phyloP scores from a whole-genome alignment of 148 eudicot species.

The Cornus kousa region DNA sequence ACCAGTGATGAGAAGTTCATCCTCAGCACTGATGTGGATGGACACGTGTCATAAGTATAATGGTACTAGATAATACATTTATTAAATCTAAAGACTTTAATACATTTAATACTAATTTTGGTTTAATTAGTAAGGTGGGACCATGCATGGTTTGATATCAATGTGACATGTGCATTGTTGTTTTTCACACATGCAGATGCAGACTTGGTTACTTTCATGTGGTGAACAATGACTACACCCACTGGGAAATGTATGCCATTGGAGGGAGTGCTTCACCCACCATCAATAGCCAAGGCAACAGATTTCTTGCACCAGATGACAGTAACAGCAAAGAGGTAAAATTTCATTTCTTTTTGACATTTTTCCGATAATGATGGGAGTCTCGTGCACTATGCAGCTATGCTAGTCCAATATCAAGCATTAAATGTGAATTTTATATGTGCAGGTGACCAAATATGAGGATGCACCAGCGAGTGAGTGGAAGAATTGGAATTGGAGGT shows the following conservation, averaged over 20 bases:
- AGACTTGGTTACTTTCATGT: constrained; percentile 83
- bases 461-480: constrained; percentile 57
- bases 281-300: constrained; percentile 73
- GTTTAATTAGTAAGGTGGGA: neutral
- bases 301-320: constrained; percentile 59
- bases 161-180: neutral
- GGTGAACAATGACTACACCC: constrained; percentile 83
- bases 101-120: neutral
- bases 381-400: no score
- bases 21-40: no score
- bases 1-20: no score
- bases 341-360: neutral
- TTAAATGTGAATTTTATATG: no score
- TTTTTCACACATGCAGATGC: constrained; percentile 45
- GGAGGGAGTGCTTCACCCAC: constrained; percentile 80
- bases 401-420: no score
- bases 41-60: no score
- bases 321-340: constrained; percentile 59
- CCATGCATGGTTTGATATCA: neutral
- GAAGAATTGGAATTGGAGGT: constrained; percentile 76
- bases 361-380: no score
- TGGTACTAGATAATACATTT: no score
- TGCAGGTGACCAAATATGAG: constrained; percentile 69
- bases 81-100: no score
- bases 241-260: constrained; percentile 83